Percentiles rank a stretch among this genome's conserved stretches.
Evolutionary conservation across 2,329 filamentous ascomycete species (phyloP).

Genomic region (Raffaelea deltoideospora): DNA sequence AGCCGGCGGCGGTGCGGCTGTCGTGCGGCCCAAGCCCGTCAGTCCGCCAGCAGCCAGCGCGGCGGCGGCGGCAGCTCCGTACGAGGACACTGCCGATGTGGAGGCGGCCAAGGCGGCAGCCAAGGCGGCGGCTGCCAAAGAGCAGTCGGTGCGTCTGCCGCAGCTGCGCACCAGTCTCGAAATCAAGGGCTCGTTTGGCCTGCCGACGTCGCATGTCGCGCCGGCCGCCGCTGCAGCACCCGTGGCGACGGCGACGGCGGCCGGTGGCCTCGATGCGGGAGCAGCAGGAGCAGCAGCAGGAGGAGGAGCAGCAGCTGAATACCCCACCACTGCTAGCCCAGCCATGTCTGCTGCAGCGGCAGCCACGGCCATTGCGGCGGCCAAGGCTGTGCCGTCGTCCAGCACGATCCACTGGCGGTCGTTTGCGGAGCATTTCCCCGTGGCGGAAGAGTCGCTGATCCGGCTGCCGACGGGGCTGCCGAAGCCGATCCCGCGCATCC

Average conservation of each 20-base stretch:
- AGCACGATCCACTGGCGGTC: conserved; percentile 54
- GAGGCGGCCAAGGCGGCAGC: no score
- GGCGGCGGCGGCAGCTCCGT: background rate
- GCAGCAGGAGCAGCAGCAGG: conserved; percentile 4
- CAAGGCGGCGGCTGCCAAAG: conserved; percentile 1
- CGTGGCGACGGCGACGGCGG: conserved; percentile 12
- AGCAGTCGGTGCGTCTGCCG: conserved; percentile 12
- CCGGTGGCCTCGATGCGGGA: conserved; percentile 17
- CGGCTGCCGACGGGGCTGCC: conserved; percentile 58
- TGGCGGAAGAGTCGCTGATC: conserved; percentile 56
- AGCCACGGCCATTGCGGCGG: background rate
- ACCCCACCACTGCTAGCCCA: background rate
- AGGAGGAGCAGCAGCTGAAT: background rate
- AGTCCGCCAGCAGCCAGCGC: background rate
- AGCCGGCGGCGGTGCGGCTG: background rate
- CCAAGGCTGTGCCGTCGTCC: conserved; percentile 5
- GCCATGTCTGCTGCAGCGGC: background rate
- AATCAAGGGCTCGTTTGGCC: conserved; percentile 11
- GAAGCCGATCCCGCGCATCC: conserved; percentile 59
- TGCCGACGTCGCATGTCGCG: conserved; percentile 10
- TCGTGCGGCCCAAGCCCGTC: no score
- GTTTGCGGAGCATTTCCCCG: conserved; percentile 60
- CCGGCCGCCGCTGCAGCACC: conserved; percentile 1
- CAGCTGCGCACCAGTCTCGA: conserved; percentile 15
- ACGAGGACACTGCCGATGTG: conserved; percentile 1